These are phyloP conservation scores for Xerocomus amazonicus DNA, from an alignment of 1,284 basidiomycete genomes.

Conservation along the genomic window DNA sequence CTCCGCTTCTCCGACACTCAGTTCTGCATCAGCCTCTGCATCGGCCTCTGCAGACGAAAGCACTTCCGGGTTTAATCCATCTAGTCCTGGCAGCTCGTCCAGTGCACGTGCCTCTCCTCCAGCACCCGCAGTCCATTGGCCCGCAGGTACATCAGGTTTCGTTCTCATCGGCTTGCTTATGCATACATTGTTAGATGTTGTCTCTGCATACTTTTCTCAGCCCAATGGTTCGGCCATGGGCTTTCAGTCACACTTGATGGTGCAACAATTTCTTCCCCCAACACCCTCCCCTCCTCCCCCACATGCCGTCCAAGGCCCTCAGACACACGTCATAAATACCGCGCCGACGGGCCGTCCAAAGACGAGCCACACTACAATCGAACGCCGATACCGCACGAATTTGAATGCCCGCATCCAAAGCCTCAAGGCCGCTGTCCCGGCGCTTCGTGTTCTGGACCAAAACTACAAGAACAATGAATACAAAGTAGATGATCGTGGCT, in stretches of 20 bases:
- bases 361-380: constrained; percentile 89
- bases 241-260: constrained; percentile 21
- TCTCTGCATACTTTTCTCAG: constrained; percentile 17
- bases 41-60: constrained; percentile 31
- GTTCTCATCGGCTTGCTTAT: neutral
- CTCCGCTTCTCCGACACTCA: constrained; percentile 33
- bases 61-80: constrained; percentile 15
- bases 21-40: constrained; percentile 31
- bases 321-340: constrained; percentile 26
- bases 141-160: constrained; percentile 14
- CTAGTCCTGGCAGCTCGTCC: constrained; percentile 21
- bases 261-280: constrained; percentile 29
- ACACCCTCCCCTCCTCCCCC: constrained; percentile 36
- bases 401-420: constrained; percentile 86
- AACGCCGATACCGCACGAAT: constrained; percentile 86
- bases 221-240: constrained; percentile 32
- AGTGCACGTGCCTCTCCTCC: constrained; percentile 21
- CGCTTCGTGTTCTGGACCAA: constrained; percentile 68
- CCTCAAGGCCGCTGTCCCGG: constrained; percentile 78
- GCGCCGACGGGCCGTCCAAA: constrained; percentile 54
- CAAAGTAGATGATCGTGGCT: constrained; percentile 68
- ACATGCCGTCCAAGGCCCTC: constrained; percentile 25
- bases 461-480: constrained; percentile 47
- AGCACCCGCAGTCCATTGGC: constrained; percentile 1
- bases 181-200: constrained; percentile 13